Conservation (phyloP, 805 yeast genomes). For the Candida easanensis region DNA sequence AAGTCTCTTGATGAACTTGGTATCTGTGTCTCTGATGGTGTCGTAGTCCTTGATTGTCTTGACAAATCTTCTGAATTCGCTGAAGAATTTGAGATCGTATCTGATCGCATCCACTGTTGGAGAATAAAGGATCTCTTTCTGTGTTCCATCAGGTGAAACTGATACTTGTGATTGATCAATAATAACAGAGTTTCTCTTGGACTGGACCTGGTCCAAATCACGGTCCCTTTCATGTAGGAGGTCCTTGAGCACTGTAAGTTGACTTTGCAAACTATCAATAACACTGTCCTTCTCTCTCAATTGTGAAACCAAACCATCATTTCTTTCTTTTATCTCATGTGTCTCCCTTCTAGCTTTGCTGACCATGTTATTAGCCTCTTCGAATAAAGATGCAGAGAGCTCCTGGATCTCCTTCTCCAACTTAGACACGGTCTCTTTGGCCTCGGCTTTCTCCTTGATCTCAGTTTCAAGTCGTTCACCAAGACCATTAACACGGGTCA, state of each 20-base stretch:
- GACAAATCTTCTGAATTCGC: constrained; percentile 38
- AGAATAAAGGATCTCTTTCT: constrained; percentile 33
- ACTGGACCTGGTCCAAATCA: constrained; percentile 28
- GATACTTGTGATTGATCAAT: background rate
- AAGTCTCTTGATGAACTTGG: constrained; percentile 58
- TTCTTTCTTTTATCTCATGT: constrained; percentile 56
- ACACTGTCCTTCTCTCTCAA: constrained; percentile 67
- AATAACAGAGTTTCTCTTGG: constrained; percentile 16
- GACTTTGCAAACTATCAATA: constrained; percentile 61
- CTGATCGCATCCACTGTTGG: constrained; percentile 41
- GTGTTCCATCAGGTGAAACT: constrained; percentile 14
- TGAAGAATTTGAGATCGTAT: constrained; percentile 37
- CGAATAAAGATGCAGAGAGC: constrained; percentile 69
- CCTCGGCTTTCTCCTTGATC: constrained; percentile 39
- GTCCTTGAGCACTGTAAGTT: constrained; percentile 62
- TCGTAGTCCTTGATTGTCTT: constrained; percentile 33
- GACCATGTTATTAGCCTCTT: constrained; percentile 84
- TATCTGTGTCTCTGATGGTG: constrained; percentile 36
- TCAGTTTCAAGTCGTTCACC: constrained; percentile 30
- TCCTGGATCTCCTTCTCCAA: constrained; percentile 78
- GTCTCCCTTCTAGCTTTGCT: constrained; percentile 71
- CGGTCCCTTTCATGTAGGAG: constrained; percentile 46
- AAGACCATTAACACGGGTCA: constrained; percentile 32
- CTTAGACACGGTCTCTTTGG: constrained; percentile 57
- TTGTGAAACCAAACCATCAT: constrained; percentile 49